These are phyloP conservation scores for Exophiala spinifera DNA, from an alignment of 2,329 filamentous ascomycete species.

Conservation along the genomic window DNA sequence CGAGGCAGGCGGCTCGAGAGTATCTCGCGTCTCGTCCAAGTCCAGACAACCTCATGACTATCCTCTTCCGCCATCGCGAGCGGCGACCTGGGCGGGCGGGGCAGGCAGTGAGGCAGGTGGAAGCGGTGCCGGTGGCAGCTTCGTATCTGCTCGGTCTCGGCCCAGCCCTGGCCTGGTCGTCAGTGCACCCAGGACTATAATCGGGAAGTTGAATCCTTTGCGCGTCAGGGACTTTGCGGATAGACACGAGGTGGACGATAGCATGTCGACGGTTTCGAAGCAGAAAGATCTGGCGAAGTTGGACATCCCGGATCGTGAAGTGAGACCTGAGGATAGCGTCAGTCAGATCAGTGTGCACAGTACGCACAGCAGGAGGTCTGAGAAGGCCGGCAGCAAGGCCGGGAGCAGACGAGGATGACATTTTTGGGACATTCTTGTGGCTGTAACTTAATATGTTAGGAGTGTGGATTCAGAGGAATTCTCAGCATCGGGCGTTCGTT, in stretches of 20 bases:
- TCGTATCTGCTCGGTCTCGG: slow-evolving; percentile 16
- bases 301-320: slow-evolving; percentile 23
- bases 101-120: neutral
- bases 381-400: slow-evolving; percentile 1
- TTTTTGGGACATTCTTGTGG: neutral
- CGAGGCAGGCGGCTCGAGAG: neutral
- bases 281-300: slow-evolving; percentile 23
- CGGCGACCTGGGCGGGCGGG: slow-evolving; percentile 23
- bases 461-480: no score
- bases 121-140: slow-evolving; percentile 4
- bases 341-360: slow-evolving; percentile 27
- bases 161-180: slow-evolving; percentile 5
- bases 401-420: neutral
- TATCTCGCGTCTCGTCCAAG: neutral
- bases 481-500: no score
- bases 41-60: slow-evolving; percentile 12
- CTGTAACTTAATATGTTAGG: no score
- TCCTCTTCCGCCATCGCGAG: slow-evolving; percentile 26
- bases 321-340: slow-evolving; percentile 28
- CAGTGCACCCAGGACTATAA: slow-evolving; percentile 21
- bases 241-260: slow-evolving; percentile 9
- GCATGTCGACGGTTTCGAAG: slow-evolving; percentile 21
- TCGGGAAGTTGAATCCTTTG: slow-evolving; percentile 22
- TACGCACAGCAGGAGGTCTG: slow-evolving; percentile 11
- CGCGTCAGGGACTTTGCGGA: neutral